Percentiles rank a stretch among this genome's conserved stretches.
These are phyloP conservation scores for Diaporthe caulivora DNA, from an alignment of 2,329 filamentous ascomycete species.

Conservation along the genomic window DNA sequence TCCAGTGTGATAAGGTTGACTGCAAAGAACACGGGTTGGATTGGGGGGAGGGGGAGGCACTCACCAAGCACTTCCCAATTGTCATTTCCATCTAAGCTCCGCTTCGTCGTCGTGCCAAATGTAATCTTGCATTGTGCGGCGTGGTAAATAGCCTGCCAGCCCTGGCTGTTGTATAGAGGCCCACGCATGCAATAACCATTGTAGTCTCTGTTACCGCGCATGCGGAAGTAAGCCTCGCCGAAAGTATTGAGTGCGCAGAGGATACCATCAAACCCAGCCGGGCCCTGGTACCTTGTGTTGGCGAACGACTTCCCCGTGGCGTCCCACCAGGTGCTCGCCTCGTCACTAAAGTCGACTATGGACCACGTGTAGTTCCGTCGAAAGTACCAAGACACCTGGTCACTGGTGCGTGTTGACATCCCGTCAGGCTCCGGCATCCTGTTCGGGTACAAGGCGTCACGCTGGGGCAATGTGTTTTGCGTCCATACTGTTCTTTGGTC, in stretches of 20 bases:
- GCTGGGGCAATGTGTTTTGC: neutral
- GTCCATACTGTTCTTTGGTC: neutral
- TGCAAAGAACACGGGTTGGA: too few species aligned
- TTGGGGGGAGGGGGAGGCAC: neutral
- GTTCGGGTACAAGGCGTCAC: neutral
- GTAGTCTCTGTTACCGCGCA: neutral
- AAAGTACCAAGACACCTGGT: neutral
- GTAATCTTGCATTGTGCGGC: neutral
- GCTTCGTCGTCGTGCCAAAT: neutral
- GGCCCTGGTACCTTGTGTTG: neutral
- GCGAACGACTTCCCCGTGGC: neutral
- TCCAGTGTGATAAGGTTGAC: too few species aligned
- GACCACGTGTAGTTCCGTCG: neutral
- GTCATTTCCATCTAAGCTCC: neutral
- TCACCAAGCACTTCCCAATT: neutral
- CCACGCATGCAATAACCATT: neutral
- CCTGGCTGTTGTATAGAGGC: neutral
- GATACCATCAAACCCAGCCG: neutral
- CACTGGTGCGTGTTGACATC: neutral
- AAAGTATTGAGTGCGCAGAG: neutral
- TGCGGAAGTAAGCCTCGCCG: neutral
- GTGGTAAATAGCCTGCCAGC: neutral
- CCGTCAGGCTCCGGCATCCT: neutral
- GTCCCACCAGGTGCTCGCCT: slow-evolving; percentile 3
- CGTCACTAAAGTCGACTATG: neutral